These are phyloP conservation scores for Ambrosiella cleistominuta DNA, from an alignment of 2,329 filamentous ascomycete species.

Conservation along the genomic window DNA sequence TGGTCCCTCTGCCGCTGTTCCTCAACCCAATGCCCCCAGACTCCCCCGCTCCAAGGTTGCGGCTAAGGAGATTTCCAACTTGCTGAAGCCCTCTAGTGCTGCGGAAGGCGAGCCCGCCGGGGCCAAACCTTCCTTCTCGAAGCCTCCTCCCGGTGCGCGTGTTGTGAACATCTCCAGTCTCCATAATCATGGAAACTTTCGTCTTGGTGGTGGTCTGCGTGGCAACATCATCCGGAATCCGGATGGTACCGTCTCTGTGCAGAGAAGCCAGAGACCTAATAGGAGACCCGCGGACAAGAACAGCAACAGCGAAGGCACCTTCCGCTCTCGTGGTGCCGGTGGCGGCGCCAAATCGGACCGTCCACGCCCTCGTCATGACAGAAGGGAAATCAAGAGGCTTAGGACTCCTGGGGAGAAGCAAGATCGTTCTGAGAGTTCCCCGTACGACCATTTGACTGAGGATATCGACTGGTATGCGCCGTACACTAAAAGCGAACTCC, in stretches of 20 bases:
- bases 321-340: constrained; percentile 10
- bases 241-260: constrained; percentile 11
- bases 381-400: constrained; percentile 15
- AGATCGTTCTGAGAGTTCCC: constrained; percentile 15
- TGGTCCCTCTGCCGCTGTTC: constrained; percentile 2
- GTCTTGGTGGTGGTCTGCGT: constrained; percentile 14
- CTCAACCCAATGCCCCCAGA: constrained; percentile 3
- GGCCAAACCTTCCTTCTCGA: neutral
- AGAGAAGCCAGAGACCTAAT: constrained; percentile 1
- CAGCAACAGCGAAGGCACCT: constrained; percentile 8
- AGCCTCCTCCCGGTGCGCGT: constrained; percentile 15
- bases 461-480: constrained; percentile 15
- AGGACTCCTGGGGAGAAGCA: constrained; percentile 1
- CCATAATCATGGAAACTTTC: constrained; percentile 17
- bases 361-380: constrained; percentile 13
- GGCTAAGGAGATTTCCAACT: constrained; percentile 20
- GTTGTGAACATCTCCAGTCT: constrained; percentile 25
- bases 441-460: constrained; percentile 16
- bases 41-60: constrained; percentile 20
- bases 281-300: constrained; percentile 8
- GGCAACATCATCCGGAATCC: constrained; percentile 11
- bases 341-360: constrained; percentile 16
- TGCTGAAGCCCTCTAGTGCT: constrained; percentile 16
- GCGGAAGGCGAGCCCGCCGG: neutral
- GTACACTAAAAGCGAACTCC: constrained; percentile 18